Evolutionary conservation across 2,329 filamentous ascomycete species (phyloP), one percentile per base, ranked within the genome.

Genomic region (Trichoderma gracile): DNA sequence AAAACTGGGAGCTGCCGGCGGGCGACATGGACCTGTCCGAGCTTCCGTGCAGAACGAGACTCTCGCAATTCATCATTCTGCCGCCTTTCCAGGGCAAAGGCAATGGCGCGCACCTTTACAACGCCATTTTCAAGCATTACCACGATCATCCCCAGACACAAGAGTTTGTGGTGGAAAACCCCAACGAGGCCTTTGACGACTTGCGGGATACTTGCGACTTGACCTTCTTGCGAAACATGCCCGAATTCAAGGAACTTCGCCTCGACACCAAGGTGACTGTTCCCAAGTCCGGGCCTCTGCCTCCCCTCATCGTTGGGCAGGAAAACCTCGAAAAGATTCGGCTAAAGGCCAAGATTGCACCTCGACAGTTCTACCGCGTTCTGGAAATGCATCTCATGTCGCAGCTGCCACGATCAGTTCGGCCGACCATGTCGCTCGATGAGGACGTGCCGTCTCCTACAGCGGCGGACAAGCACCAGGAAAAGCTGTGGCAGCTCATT

Each of bases 121-220:
- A 87, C 66, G 83, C 87, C 55, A 91, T 98, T 69, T 94, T 92
- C 72, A 78, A 84, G 8, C 79, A 87, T 69, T 90, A 91, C 68
- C 82, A 90, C 65, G 81, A 85, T 40, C 85, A 90, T 64, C 76
- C 84, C 0, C 87, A 89, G 66, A 89, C 93, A 8, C 82, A 87
- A 62, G 94, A 98, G 74, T 85, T 99, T 71, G 96, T 93, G 0
- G 89, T 99, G 6, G 95, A 99, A 78, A 94, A 98, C 67, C 96
- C 95, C 0, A 98, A 91, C 72, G 91, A 94, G 73, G 86, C 84
- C 1, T 96, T 96, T 70, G 91, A 95, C 72, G 86, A 92, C 65
- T 80, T 96, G 71, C 86, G 92, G 69, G 91, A 95, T 73, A 80
- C 89, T 58, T 88, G 86, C 70, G 92, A 96, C 71, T 79, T 94